A percentile compares a stretch with the other conserved stretches of the same genome.
Conservation (phyloP, 768 basidiomycete species). For the Daedalea quercina region DNA sequence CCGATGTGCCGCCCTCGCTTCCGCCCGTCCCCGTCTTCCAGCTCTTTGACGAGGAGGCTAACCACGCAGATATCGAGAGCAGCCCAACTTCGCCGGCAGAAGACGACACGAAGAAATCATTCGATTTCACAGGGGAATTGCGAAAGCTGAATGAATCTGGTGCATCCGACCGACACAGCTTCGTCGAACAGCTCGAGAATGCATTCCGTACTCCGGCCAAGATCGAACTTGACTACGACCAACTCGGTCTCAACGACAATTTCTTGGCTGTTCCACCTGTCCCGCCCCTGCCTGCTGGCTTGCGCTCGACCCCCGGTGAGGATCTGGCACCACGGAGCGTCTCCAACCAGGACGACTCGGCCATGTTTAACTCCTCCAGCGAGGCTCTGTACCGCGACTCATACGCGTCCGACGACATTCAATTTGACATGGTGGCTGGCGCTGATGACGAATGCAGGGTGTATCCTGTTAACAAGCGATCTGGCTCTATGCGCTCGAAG, state of each 20-base stretch:
- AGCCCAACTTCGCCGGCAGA: slow-evolving; percentile 43
- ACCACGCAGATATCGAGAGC: slow-evolving; percentile 32
- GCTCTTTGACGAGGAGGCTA: slow-evolving; percentile 38
- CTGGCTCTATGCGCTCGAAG: slow-evolving; percentile 31
- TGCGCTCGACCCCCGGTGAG: slow-evolving; percentile 12
- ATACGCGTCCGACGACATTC: slow-evolving; percentile 16
- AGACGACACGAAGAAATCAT: slow-evolving; percentile 70
- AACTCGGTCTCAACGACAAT: slow-evolving; percentile 29
- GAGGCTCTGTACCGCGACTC: slow-evolving; percentile 11
- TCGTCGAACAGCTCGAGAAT: slow-evolving; percentile 74
- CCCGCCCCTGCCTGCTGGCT: slow-evolving; percentile 24
- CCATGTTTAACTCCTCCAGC: slow-evolving; percentile 7
- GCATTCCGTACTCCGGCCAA: slow-evolving; percentile 76
- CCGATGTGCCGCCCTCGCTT: slow-evolving; percentile 27
- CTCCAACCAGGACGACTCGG: slow-evolving; percentile 9
- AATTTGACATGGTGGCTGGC: slow-evolving; percentile 18
- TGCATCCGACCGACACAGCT: slow-evolving; percentile 62
- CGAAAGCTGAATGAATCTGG: slow-evolving; percentile 64
- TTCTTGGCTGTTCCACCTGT: slow-evolving; percentile 49
- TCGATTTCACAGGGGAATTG: slow-evolving; percentile 81
- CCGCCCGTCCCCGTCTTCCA: slow-evolving; percentile 2
- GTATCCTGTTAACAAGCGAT: slow-evolving; percentile 22
- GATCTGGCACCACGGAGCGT: slow-evolving; percentile 20
- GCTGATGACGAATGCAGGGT: slow-evolving; percentile 28
- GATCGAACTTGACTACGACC: slow-evolving; percentile 44